Evolutionary conservation across 75 land plant genomes (phyloP).

Genomic region (Selaginella moellendorffii): DNA sequence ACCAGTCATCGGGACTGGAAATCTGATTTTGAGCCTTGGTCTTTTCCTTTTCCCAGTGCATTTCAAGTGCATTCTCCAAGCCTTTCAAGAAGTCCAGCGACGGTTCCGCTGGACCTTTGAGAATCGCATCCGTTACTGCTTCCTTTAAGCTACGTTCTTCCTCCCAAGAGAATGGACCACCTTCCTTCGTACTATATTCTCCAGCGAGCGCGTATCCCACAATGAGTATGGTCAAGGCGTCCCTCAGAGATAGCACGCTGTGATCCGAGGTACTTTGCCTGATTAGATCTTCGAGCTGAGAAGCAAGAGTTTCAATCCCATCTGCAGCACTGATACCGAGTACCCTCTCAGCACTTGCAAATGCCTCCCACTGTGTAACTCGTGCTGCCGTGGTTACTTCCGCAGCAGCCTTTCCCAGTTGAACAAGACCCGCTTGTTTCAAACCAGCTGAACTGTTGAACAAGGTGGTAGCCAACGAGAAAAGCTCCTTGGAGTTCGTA

Average conservation of each 20-base stretch:
- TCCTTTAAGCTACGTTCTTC: constrained; percentile 78
- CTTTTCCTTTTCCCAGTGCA: constrained; percentile 28
- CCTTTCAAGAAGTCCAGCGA: constrained; percentile 57
- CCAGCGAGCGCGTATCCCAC: constrained; percentile 88
- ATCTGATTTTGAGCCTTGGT: too few relatives aligned
- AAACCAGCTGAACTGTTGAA: constrained; percentile 36
- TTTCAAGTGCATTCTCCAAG: constrained; percentile 49
- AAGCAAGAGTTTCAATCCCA: constrained; percentile 52
- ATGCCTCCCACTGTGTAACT: constrained; percentile 67
- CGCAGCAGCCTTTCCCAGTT: constrained; percentile 58
- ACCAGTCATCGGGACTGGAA: constrained; percentile 24
- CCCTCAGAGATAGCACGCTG: constrained; percentile 50
- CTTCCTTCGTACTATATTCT: constrained; percentile 40
- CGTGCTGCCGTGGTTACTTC: constrained; percentile 33
- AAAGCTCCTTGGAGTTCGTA: constrained; percentile 38
- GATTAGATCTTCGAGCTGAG: not conserved
- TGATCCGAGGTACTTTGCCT: not conserved
- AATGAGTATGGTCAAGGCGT: constrained; percentile 66
- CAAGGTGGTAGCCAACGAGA: constrained; percentile 34
- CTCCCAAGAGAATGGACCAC: constrained; percentile 87
- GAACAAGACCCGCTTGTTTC: constrained; percentile 57
- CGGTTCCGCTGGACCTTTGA: constrained; percentile 41
- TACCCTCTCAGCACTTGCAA: constrained; percentile 77
- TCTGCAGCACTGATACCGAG: constrained; percentile 58
- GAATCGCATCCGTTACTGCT: constrained; percentile 62